Evolutionary conservation across 768 basidiomycete genomes (phyloP).

Genomic region (Pleurotus platypus): DNA sequence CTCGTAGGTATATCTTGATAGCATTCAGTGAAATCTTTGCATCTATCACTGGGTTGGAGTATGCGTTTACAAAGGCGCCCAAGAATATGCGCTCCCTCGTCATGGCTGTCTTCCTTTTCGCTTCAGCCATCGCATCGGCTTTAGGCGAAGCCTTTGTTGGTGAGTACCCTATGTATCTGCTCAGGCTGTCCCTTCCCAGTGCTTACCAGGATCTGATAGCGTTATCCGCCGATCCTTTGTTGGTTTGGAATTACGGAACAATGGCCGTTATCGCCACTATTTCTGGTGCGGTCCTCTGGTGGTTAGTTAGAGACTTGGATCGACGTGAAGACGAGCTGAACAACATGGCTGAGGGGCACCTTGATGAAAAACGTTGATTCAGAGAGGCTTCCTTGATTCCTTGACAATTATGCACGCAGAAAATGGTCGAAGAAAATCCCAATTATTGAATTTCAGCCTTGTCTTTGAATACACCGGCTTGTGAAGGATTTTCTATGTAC

Average conservation of each 20-base stretch:
- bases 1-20: conserved; percentile 55
- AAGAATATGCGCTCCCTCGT: conserved; percentile 86
- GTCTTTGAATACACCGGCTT: too few relatives aligned
- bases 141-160: conserved; percentile 71
- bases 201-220: conserved; percentile 25
- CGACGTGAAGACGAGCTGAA: conserved; percentile 62
- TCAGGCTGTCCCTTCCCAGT: background rate
- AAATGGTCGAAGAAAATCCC: too few relatives aligned
- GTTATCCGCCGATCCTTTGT: conserved; percentile 64
- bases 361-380: conserved; percentile 7
- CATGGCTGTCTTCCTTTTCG: conserved; percentile 66
- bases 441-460: too few relatives aligned
- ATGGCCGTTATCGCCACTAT: conserved; percentile 53
- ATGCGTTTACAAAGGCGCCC: conserved; percentile 90
- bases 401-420: too few relatives aligned
- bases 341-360: conserved; percentile 39
- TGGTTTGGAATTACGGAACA: conserved; percentile 72
- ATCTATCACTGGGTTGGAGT: conserved; percentile 80
- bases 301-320: conserved; percentile 55
- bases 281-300: conserved; percentile 53
- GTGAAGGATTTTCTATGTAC: too few relatives aligned
- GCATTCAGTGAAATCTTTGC: conserved; percentile 77
- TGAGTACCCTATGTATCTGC: conserved; percentile 25
- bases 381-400: too few relatives aligned
- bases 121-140: conserved; percentile 54